Evolutionary conservation across 2,329 filamentous ascomycete species (phyloP).

Genomic region (Sporothrix globosa): DNA sequence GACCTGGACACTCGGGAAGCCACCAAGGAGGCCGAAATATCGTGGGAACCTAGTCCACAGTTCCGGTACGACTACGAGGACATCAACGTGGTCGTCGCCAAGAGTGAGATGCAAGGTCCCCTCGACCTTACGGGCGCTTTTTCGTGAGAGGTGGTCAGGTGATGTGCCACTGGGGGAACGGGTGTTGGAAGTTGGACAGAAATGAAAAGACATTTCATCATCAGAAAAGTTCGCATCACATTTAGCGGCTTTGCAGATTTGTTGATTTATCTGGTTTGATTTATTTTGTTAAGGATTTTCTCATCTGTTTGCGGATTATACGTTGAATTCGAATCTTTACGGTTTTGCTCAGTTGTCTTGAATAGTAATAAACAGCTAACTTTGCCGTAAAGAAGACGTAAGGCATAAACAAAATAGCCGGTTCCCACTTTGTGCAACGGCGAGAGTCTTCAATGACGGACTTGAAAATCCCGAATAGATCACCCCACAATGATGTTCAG

Average conservation of each 20-base stretch:
- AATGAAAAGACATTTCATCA: not conserved
- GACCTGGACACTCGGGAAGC: not conserved
- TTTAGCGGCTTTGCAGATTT: not conserved
- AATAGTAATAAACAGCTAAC: not conserved
- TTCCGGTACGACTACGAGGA: conserved; percentile 43
- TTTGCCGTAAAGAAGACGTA: not conserved
- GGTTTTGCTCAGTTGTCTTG: not conserved
- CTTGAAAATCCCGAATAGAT: too few species aligned
- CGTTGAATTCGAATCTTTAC: not conserved
- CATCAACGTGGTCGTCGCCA: conserved; percentile 44
- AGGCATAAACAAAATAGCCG: not conserved
- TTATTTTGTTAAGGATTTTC: not conserved
- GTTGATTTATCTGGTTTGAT: not conserved
- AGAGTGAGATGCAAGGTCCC: conserved; percentile 38
- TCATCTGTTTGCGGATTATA: not conserved
- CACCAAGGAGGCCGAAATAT: conserved; percentile 20
- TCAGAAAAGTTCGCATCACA: not conserved
- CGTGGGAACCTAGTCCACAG: conserved; percentile 33
- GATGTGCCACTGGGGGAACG: too few species aligned
- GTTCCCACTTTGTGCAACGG: not conserved
- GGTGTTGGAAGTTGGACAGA: not conserved
- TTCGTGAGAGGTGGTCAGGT: not conserved
- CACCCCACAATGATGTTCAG: too few species aligned
- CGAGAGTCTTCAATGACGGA: not conserved
- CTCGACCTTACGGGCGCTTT: conserved; percentile 34